Percentiles rank a stretch among this genome's conserved stretches.
Conservation (phyloP, 257 asterid species). For the Ballota nigra region DNA sequence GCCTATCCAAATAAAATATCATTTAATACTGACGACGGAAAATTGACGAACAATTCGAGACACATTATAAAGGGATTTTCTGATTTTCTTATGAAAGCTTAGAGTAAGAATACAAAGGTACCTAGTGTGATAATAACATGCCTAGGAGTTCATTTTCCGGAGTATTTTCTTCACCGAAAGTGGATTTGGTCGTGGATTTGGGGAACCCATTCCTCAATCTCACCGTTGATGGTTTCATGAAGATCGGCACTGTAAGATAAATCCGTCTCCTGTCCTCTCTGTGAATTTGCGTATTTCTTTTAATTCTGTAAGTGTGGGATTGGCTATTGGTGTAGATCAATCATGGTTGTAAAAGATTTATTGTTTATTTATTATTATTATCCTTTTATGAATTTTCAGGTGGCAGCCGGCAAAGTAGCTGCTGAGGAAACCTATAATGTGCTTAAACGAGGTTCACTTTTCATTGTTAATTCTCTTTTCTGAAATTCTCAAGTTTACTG, state of each 20-base stretch:
- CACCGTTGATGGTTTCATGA: conserved; percentile 73
- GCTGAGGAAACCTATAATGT: conserved; percentile 66
- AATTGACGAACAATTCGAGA: background rate
- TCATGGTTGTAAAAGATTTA: background rate
- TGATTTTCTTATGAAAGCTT: background rate
- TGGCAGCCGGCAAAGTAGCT: conserved; percentile 62
- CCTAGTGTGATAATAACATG: conserved; percentile 35
- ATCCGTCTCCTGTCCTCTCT: background rate
- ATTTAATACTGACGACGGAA: background rate
- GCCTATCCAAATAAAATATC: background rate
- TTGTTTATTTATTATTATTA: background rate
- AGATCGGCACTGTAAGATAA: conserved; percentile 60
- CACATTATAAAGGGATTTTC: background rate
- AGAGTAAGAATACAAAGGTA: background rate
- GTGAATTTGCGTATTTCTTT: background rate
- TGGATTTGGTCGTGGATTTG: conserved; percentile 53
- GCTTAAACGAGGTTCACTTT: conserved; percentile 49
- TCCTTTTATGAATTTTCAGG: conserved; percentile 56
- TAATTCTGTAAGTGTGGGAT: background rate
- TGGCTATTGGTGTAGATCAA: background rate
- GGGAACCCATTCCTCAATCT: conserved; percentile 75
- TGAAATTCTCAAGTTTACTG: background rate
- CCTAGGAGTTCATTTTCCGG: conserved; percentile 43
- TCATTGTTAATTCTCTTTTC: background rate
- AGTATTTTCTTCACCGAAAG: conserved; percentile 44